Evolutionary conservation across 768 basidiomycete genomes (phyloP).

Genomic region (Boletus pseudopeckii): DNA sequence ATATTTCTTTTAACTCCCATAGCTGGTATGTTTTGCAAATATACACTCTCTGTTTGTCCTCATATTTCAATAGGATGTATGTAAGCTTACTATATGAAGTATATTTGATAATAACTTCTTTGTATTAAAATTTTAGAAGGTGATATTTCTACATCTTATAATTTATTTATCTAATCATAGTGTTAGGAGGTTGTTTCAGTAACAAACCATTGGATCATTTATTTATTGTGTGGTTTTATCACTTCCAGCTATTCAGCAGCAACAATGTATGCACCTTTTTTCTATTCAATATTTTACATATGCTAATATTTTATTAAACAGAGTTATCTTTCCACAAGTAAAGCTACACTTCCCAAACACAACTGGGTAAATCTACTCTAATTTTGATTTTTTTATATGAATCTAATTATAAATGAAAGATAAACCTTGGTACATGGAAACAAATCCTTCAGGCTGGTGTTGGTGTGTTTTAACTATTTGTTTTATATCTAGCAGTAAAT

Average conservation of each 20-base stretch:
- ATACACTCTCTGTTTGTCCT: background rate
- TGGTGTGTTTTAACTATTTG: background rate
- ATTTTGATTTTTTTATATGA: no score
- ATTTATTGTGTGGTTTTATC: background rate
- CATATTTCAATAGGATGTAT: background rate
- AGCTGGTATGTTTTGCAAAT: background rate
- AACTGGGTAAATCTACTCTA: background rate
- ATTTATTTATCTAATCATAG: background rate
- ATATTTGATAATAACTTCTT: background rate
- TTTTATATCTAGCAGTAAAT: background rate
- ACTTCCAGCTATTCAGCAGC: background rate
- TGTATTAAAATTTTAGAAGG: background rate
- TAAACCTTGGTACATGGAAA: background rate
- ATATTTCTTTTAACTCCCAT: background rate
- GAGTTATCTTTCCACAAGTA: background rate
- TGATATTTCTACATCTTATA: background rate
- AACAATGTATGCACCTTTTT: background rate
- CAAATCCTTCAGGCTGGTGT: background rate
- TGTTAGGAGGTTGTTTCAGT: background rate
- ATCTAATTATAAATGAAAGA: background rate
- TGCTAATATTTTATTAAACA: background rate
- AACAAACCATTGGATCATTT: background rate
- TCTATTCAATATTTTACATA: background rate
- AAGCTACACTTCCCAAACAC: background rate
- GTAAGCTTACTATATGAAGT: background rate